Evolutionary conservation across 805 yeast genomes (phyloP), one percentile per base, ranked within the genome.

Genomic region (Wickerhamomyces canadensis): DNA sequence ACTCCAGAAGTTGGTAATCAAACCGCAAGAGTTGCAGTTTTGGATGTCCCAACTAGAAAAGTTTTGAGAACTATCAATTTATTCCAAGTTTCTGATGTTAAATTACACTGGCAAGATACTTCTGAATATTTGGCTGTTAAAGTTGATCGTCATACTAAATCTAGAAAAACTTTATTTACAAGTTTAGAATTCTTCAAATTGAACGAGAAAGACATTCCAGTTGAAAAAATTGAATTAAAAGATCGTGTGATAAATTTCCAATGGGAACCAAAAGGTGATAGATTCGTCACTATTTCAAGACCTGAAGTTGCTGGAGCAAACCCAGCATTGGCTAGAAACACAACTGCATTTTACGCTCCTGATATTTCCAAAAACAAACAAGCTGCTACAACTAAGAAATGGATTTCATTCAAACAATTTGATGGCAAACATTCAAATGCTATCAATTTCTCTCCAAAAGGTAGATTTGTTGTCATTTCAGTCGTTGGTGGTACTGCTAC

Each of bases 91-190:
- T 76, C 87, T 40, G 91, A 84, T 57, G 87, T 93, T 65, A 75
- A 81, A 55, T 66, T 93, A 67, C 87, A 80, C 71, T 93, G 99
- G 99, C 98, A 93, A 67, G 80, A 77, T 47, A 80, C 84, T 50
- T 87, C 86, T 46, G 80, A 78, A 52, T 82, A 69, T 60, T 67
- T 93, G 58, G 86, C 96, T 68, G 94, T 89, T 57, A 87, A 85
- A 68, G 96, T 93, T 51, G 96, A 89, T 63, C 86, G 98, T 67
- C 96, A 88, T 66, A 86, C 97, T 40, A 93, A 93, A 65, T 83
- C 96, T 34, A 85, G 83, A 62, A 93, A 94, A 76, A 85, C 96
- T 16, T 63, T 81, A 36, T 88, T 87, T 73, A 80, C 96, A 40
- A 87, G 87, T 60, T 73, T 93, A 61, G 98, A 93, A 65, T 82